phyloP scores from a whole-genome alignment of 169 alveolate species.

The Besnoitia besnoiti region DNA sequence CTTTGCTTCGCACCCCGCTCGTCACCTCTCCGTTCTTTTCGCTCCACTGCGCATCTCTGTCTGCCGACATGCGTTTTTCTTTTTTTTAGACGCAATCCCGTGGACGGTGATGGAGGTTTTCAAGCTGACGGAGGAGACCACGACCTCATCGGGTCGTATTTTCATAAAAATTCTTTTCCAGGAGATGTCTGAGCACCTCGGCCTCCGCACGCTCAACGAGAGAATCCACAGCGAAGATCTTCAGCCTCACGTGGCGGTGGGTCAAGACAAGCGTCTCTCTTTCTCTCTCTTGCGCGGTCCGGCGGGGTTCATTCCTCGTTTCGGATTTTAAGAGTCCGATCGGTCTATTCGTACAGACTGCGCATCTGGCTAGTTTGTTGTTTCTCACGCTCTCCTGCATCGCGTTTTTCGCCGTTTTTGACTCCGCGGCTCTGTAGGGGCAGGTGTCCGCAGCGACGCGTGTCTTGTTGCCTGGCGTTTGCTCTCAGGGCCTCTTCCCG shows the following conservation, averaged over 20 bases:
- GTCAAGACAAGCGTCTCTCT: not conserved
- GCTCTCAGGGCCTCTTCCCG: slow-evolving; percentile 92
- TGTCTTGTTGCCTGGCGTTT: slow-evolving; percentile 86
- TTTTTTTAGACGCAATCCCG: slow-evolving; percentile 82
- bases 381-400: not conserved
- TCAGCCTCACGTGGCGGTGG: slow-evolving; percentile 6
- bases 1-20: too few species aligned
- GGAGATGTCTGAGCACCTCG: slow-evolving; percentile 88
- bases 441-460: slow-evolving; percentile 78
- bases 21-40: too few species aligned
- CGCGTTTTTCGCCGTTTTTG: not conserved
- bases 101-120: slow-evolving; percentile 91
- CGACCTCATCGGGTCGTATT: slow-evolving; percentile 97
- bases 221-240: slow-evolving; percentile 21
- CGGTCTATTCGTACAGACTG: not conserved
- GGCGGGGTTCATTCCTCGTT: not conserved
- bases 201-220: slow-evolving; percentile 36
- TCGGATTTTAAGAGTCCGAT: not conserved
- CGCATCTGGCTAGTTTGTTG: not conserved
- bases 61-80: not conserved
- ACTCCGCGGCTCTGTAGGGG: not conserved
- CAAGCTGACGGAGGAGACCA: slow-evolving; percentile 94
- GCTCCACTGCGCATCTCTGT: not conserved
- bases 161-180: slow-evolving; percentile 95
- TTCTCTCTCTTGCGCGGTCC: not conserved